A percentile compares a stretch with the other conserved stretches of the same genome.
Evolutionary conservation across 805 yeast genomes (phyloP).

Genomic region (Wickerhamiella australiensis): DNA sequence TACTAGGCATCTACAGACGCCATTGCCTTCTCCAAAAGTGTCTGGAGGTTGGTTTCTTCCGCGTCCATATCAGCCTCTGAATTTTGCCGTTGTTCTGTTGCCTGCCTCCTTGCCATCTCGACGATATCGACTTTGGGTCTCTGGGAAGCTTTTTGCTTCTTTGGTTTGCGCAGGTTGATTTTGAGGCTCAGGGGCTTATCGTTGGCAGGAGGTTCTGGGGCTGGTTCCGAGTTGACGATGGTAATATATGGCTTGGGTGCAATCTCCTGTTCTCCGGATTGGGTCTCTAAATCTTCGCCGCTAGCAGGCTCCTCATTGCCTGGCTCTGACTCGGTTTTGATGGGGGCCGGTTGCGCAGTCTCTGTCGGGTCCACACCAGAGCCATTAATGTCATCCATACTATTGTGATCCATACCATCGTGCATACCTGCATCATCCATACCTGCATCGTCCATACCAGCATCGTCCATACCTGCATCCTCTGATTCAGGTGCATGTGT

Average conservation of each 20-base stretch:
- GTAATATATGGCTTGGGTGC: conserved; percentile 6
- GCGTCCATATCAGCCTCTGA: not conserved
- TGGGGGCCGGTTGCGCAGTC: too few relatives aligned
- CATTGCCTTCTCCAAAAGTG: conserved; percentile 3
- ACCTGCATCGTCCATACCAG: not conserved
- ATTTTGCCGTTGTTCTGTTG: not conserved
- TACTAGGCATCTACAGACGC: conserved; percentile 2
- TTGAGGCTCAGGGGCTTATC: conserved; percentile 16
- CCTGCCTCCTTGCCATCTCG: conserved; percentile 16
- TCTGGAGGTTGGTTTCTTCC: not conserved
- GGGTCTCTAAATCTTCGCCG: not conserved
- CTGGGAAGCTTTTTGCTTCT: conserved; percentile 15
- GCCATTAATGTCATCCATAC: too few relatives aligned
- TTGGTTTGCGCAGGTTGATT: conserved; percentile 17
- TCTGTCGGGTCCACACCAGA: too few relatives aligned
- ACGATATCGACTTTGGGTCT: conserved; percentile 21
- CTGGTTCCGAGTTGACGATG: conserved; percentile 1
- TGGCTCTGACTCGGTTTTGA: too few relatives aligned
- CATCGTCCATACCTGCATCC: not conserved
- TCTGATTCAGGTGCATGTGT: too few relatives aligned
- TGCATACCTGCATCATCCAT: too few relatives aligned
- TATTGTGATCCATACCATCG: too few relatives aligned
- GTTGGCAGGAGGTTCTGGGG: not conserved
- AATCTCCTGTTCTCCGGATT: not conserved
- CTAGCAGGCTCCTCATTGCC: not conserved